Conservation (phyloP, 345 rosid genomes). For the Cardiospermum halicacabum region DNA sequence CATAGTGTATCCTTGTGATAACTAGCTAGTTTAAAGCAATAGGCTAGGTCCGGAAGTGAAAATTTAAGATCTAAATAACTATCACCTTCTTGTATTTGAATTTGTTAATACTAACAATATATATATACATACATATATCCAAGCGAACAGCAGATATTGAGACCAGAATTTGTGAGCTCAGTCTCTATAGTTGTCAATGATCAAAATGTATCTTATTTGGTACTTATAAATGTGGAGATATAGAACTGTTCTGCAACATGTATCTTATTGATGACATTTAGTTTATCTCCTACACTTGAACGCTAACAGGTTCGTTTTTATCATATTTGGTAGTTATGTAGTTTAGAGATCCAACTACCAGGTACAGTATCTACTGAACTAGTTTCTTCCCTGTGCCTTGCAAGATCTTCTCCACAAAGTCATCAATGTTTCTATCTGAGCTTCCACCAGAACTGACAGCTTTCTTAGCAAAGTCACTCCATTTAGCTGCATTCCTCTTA, state of each 20-base stretch:
- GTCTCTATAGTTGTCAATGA: not conserved
- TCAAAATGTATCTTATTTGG: too few relatives aligned
- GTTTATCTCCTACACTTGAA: not conserved
- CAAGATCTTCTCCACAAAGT: constrained; percentile 25
- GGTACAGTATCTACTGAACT: not conserved
- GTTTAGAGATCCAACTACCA: too few relatives aligned
- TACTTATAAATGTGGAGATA: too few relatives aligned
- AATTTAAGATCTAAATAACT: not conserved
- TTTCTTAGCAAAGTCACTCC: constrained; percentile 35
- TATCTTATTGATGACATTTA: too few relatives aligned
- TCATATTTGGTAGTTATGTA: not conserved
- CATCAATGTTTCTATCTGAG: constrained; percentile 30
- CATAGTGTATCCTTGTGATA: not conserved
- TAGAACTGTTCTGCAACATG: not conserved
- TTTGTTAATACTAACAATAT: too few relatives aligned
- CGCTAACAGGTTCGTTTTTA: not conserved
- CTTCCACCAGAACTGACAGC: constrained; percentile 41
- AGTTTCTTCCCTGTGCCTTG: constrained; percentile 6
- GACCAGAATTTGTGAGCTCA: not conserved
- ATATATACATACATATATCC: not conserved
- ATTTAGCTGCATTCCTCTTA: constrained; percentile 23
- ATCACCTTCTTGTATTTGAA: too few relatives aligned
- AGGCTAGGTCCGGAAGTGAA: not conserved
- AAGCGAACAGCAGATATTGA: not conserved
- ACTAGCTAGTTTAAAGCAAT: not conserved